phyloP scores from a whole-genome alignment of 192 early-diverging fungal genomes.

The Podila epigama region DNA sequence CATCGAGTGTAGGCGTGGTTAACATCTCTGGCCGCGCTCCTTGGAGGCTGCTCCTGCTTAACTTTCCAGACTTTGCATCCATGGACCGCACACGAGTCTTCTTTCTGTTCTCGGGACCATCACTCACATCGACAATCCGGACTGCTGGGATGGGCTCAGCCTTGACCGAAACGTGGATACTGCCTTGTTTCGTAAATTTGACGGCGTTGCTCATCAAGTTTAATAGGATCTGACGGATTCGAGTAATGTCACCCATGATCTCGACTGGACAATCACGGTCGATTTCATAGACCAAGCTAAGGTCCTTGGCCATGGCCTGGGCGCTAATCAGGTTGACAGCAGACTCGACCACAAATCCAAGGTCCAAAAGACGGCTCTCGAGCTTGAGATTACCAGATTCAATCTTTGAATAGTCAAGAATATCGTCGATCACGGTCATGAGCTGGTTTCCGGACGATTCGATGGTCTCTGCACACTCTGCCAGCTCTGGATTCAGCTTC shows the following conservation, averaged over 20 bases:
- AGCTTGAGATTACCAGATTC: conserved; percentile 79
- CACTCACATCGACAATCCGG: conserved; percentile 11
- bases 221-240: conserved; percentile 60
- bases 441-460: conserved; percentile 52
- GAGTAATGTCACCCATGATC: conserved; percentile 58
- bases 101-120: too few species aligned
- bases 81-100: too few species aligned
- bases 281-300: conserved; percentile 62
- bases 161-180: conserved; percentile 39
- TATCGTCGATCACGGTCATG: conserved; percentile 58
- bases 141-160: conserved; percentile 26
- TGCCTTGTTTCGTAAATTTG: conserved; percentile 60
- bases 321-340: conserved; percentile 70
- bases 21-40: background rate
- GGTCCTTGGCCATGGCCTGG: conserved; percentile 66
- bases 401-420: conserved; percentile 78
- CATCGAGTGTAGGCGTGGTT: background rate
- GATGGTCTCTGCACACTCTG: conserved; percentile 64
- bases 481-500: conserved; percentile 71
- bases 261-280: conserved; percentile 52
- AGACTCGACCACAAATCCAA: conserved; percentile 65
- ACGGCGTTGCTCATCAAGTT: conserved; percentile 63
- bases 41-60: background rate
- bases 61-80: background rate
- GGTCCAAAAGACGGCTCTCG: conserved; percentile 67